Evolutionary conservation across 1,139 yeast genomes (phyloP), one percentile per base, ranked within the genome.

Genomic region (Neolecta irregularis): DNA sequence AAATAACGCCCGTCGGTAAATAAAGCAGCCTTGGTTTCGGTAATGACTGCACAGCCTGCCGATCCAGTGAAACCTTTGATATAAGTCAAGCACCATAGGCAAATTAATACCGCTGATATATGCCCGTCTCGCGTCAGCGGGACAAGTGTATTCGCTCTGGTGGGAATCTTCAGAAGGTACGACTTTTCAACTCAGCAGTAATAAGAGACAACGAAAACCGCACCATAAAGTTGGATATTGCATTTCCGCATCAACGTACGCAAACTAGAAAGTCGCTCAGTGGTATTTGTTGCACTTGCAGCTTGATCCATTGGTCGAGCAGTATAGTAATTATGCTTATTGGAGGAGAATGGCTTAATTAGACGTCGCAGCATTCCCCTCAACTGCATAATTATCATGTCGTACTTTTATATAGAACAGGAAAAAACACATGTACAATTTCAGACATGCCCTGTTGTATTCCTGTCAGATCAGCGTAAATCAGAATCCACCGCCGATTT

Each of bases 1-100:
- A 83, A 91, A 58, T 91, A 91, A 46, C 98, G 67, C 8, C 95
- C 96, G 56, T 91, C 98, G 0, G 98, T 91, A 7, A 93, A 74
- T 46, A 91, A 64, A 3, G 77, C 77, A 22, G 93, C 88, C 45
- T 71, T 64, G 6, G 77, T 76, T 20, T 40, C 37, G n/a, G 95
- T 76, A 29, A 88, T 64, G 28, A 91, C 67, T 3, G 96, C 98
- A 26, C 83, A 66, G 37, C 98, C 99, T 1, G 96, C 95, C 40
- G 92, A 75, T 3, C 99, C 99, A 39, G 80, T 77, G 58, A 88
- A 88, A 0, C 93, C 92, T 24, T 32, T 20, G 12, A 24, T 8
- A 21, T n/a, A 5, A 13, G 18, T 9, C 11, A 31, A 6, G 6
- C 3, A 15, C 15, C 17, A 12, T 11, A 22, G 23, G 15, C 5